phyloP scores from a whole-genome alignment of 2,329 filamentous ascomycete species.

The Aspergillus unguis region DNA sequence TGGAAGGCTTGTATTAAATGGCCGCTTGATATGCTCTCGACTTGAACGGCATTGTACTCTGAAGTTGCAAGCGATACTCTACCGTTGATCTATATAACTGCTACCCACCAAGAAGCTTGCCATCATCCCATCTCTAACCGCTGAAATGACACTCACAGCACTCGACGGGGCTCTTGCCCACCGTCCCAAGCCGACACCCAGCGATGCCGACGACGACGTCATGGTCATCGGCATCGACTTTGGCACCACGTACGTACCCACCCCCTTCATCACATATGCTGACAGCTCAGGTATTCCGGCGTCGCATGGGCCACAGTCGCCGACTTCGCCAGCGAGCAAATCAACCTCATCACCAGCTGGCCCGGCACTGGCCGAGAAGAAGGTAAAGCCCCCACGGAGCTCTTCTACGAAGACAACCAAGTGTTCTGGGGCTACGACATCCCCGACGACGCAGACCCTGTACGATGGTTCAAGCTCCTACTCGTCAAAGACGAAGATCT shows the following conservation, averaged over 20 bases:
- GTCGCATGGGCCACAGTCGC: conserved; percentile 2
- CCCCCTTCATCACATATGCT: background rate
- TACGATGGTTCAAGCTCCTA: conserved; percentile 6
- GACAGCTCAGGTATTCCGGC: background rate
- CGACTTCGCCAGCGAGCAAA: conserved; percentile 2
- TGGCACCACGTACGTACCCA: conserved; percentile 5
- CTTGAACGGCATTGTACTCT: too few relatives aligned
- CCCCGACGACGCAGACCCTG: conserved; percentile 2
- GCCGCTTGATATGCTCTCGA: too few relatives aligned
- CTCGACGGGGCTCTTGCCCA: background rate
- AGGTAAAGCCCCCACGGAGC: conserved; percentile 7
- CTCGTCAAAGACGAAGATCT: conserved; percentile 4
- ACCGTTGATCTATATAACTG: too few relatives aligned
- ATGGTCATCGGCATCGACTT: conserved; percentile 7
- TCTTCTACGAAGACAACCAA: conserved; percentile 7
- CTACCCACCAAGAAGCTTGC: too few relatives aligned
- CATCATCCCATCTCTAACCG: too few relatives aligned
- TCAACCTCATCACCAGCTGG: conserved; percentile 9
- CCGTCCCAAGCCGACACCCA: background rate
- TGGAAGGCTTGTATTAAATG: too few relatives aligned
- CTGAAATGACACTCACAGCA: background rate
- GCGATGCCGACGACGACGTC: conserved; percentile 1
- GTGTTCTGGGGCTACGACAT: conserved; percentile 5
- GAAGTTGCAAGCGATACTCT: too few relatives aligned
- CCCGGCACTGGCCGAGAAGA: conserved; percentile 1